Conservation (phyloP, 371 early-diverging fungal species). For the Rhizopus sp. region DNA sequence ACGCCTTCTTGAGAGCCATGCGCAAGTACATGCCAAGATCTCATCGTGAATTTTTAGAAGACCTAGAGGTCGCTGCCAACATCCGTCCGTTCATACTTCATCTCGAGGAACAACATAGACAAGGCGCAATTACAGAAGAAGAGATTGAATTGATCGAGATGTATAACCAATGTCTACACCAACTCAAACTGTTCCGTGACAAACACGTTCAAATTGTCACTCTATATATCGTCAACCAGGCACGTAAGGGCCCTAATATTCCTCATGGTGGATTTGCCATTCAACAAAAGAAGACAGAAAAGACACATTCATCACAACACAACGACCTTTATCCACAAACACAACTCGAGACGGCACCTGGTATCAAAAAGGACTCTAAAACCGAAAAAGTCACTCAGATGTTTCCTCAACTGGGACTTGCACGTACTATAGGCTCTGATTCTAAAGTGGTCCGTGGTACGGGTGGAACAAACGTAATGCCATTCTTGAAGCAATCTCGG, state of each 20-base stretch:
- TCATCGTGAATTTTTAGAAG: constrained; percentile 86
- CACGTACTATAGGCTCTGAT: constrained; percentile 56
- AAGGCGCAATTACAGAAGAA: constrained; percentile 11
- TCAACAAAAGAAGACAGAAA: constrained; percentile 26
- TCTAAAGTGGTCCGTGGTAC: constrained; percentile 81
- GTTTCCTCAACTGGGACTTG: constrained; percentile 57
- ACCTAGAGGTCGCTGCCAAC: constrained; percentile 67
- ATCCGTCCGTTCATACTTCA: constrained; percentile 59
- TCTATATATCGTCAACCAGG: constrained; percentile 88
- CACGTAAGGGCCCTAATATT: constrained; percentile 73
- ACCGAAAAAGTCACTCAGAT: constrained; percentile 38
- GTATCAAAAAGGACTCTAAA: constrained; percentile 29
- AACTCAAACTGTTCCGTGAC: constrained; percentile 87
- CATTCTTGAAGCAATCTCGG: constrained; percentile 75
- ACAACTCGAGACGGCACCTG: constrained; percentile 46
- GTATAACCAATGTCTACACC: constrained; percentile 81
- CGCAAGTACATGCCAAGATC: constrained; percentile 90
- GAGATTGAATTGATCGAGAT: constrained; percentile 42
- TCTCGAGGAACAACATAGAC: constrained; percentile 27
- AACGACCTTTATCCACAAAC: constrained; percentile 60
- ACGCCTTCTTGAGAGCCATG: constrained; percentile 82
- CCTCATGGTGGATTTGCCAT: constrained; percentile 61
- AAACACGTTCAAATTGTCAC: constrained; percentile 92
- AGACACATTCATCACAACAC: constrained; percentile 18
- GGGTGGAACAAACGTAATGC: constrained; percentile 94